These are phyloP conservation scores for Oryza brachyantha DNA, from an alignment of 176 grass and related monocot species.

Conservation along the genomic window DNA sequence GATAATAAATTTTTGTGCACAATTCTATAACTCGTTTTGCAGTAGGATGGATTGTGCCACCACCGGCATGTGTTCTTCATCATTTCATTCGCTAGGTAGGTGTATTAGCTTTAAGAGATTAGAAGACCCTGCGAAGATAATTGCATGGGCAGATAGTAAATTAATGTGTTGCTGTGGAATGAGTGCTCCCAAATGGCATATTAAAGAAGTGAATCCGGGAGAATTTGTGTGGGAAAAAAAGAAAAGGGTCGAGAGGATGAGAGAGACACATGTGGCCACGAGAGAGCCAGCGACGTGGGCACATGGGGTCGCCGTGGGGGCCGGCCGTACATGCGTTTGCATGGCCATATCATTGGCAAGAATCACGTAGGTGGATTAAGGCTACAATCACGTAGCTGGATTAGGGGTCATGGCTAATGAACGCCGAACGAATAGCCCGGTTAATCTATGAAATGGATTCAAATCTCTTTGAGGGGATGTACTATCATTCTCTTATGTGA, in stretches of 20 bases:
- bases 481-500: too few species aligned
- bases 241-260: neutral
- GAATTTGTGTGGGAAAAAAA: neutral
- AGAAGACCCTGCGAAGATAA: neutral
- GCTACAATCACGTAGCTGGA: neutral
- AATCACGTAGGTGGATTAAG: neutral
- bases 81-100: neutral
- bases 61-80: neutral
- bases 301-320: constrained; percentile 27
- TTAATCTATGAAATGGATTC: neutral
- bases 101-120: neutral
- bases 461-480: too few species aligned
- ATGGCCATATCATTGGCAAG: neutral
- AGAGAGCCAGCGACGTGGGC: constrained; percentile 35
- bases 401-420: neutral
- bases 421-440: neutral
- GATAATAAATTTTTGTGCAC: too few species aligned
- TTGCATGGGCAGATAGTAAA: neutral
- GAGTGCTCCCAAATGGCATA: neutral
- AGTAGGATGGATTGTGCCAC: neutral
- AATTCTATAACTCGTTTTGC: too few species aligned
- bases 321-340: neutral
- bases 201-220: neutral
- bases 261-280: constrained; percentile 34
- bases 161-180: neutral